Evolutionary conservation across 176 grass and related monocot species (phyloP).

Genomic region (Urochloa ruziziensis): DNA sequence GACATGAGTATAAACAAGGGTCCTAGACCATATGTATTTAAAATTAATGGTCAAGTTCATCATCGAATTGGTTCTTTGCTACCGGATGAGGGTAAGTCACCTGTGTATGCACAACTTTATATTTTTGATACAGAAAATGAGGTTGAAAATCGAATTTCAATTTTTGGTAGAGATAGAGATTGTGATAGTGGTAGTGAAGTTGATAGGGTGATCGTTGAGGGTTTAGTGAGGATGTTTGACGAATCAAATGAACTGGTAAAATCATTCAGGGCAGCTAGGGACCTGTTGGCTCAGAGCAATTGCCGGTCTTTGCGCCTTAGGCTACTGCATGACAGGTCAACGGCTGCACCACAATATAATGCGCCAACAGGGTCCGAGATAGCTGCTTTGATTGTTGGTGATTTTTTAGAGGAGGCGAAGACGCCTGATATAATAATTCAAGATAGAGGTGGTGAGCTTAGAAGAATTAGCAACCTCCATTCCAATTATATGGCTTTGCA

Average conservation of each 20-base stretch:
- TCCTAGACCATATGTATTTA: neutral
- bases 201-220: neutral
- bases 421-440: neutral
- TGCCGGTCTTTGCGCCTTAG: neutral
- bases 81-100: neutral
- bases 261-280: neutral
- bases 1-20: neutral
- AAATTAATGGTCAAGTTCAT: neutral
- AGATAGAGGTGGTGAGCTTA: neutral
- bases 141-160: neutral
- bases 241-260: neutral
- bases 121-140: neutral
- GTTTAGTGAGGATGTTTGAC: neutral
- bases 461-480: conserved; percentile 3
- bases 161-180: neutral
- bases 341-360: neutral
- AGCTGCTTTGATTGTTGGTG: neutral
- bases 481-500: neutral
- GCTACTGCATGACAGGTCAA: neutral
- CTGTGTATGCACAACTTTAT: neutral
- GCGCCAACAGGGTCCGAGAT: neutral
- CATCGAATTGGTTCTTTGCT: neutral
- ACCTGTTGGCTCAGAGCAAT: neutral
- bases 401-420: neutral
- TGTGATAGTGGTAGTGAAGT: neutral